These are phyloP conservation scores for Candida railenensis DNA, from an alignment of 805 yeast species.

Conservation along the genomic window DNA sequence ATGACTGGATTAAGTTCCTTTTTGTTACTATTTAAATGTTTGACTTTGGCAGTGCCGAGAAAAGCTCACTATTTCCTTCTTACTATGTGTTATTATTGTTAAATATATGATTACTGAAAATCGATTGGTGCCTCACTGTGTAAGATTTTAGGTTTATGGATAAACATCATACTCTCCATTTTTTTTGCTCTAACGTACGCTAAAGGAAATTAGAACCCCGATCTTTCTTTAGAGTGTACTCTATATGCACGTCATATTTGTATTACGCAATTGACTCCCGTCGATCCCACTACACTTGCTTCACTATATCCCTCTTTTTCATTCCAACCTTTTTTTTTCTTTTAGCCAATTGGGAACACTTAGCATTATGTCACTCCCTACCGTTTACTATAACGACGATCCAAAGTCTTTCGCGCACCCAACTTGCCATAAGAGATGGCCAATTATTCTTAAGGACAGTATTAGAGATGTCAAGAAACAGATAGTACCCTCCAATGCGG, in stretches of 20 bases:
- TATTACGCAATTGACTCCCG: no score
- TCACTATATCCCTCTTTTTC: no score
- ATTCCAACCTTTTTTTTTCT: no score
- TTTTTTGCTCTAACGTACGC: no score
- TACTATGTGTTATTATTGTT: slow-evolving; percentile 5
- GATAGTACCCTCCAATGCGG: slow-evolving; percentile 20
- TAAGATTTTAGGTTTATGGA: not conserved
- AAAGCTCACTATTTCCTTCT: not conserved
- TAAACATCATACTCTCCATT: no score
- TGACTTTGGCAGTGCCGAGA: slow-evolving; percentile 6
- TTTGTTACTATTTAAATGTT: not conserved
- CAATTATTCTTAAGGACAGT: slow-evolving; percentile 69
- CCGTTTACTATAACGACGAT: slow-evolving; percentile 63
- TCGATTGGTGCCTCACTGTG: not conserved
- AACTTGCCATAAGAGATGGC: slow-evolving; percentile 85
- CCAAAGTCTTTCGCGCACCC: slow-evolving; percentile 75
- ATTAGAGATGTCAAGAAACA: slow-evolving; percentile 58
- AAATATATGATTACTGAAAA: slow-evolving; percentile 4
- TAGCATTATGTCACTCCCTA: slow-evolving; percentile 32
- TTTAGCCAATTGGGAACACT: not conserved
- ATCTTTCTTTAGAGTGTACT: not conserved
- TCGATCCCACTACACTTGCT: no score
- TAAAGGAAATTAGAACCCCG: not conserved
- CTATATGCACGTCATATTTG: not conserved
- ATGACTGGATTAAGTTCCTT: not conserved